phyloP scores from a whole-genome alignment of 352 stramenopile genomes.

The Poterioochromonas sp. region DNA sequence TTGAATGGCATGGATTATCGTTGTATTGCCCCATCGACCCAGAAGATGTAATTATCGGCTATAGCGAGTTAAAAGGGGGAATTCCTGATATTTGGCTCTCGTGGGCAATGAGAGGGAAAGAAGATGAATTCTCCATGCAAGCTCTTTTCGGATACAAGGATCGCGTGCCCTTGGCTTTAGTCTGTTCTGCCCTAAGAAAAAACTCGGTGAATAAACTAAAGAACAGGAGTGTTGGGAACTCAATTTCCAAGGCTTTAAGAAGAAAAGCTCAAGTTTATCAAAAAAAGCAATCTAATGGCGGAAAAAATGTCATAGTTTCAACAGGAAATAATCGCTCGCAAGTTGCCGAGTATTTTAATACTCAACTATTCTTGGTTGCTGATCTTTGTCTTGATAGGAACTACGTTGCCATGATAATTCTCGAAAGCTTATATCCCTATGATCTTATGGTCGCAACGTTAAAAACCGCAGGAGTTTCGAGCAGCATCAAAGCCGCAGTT shows the following conservation, averaged over 20 bases:
- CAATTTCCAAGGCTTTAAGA: background rate
- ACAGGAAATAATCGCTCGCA: background rate
- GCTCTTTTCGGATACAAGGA: background rate
- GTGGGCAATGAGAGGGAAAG: background rate
- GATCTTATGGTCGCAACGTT: constrained; percentile 10
- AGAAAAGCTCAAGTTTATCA: background rate
- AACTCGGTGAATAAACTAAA: background rate
- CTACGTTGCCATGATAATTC: constrained; percentile 7
- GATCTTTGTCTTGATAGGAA: constrained; percentile 29
- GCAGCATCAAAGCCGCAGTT: background rate
- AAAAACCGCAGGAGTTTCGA: background rate
- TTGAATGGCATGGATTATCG: background rate
- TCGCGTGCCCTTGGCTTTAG: background rate
- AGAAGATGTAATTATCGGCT: background rate
- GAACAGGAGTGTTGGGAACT: background rate
- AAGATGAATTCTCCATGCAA: background rate
- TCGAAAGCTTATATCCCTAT: background rate
- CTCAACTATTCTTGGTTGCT: constrained; percentile 10
- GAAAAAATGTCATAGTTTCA: background rate
- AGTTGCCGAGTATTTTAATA: constrained; percentile 18
- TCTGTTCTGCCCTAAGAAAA: background rate
- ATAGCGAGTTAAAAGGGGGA: background rate
- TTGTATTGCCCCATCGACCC: constrained; percentile 4
- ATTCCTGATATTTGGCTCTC: background rate
- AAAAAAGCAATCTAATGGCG: background rate